Conservation (phyloP, 805 yeast species). For the Teunomyces atbi region DNA sequence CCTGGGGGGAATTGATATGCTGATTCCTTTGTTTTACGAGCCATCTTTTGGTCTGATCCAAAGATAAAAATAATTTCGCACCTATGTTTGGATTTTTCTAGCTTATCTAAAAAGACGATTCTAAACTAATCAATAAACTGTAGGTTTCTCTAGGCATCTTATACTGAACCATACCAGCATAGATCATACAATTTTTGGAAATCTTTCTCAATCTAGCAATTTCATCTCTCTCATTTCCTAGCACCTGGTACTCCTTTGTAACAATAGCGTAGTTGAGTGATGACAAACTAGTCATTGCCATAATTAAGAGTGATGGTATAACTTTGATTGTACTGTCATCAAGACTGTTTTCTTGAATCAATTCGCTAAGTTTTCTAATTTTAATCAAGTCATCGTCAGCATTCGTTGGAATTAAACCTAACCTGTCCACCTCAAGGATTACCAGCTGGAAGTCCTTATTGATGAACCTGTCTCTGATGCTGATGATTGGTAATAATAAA, state of each 20-base stretch:
- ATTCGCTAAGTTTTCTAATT: conserved; percentile 66
- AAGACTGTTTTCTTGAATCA: conserved; percentile 52
- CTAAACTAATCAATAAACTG: conserved; percentile 64
- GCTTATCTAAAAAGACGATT: conserved; percentile 33
- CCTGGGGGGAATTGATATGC: conserved; percentile 18
- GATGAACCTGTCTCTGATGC: conserved; percentile 61
- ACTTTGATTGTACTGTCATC: conserved; percentile 75
- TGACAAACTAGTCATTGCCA: conserved; percentile 76
- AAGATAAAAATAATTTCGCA: not conserved
- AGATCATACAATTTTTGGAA: conserved; percentile 87
- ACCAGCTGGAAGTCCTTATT: conserved; percentile 58
- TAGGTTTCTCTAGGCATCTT: conserved; percentile 87
- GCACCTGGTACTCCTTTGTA: conserved; percentile 42
- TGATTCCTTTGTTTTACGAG: conserved; percentile 1
- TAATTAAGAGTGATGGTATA: conserved; percentile 74
- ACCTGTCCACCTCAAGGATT: conserved; percentile 51
- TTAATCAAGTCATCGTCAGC: conserved; percentile 49
- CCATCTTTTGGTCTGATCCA: not conserved
- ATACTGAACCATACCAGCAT: conserved; percentile 92
- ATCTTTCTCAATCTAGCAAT: conserved; percentile 51
- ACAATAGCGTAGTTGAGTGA: conserved; percentile 49
- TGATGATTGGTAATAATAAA: conserved; percentile 62
- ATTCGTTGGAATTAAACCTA: conserved; percentile 65
- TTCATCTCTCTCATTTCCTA: conserved; percentile 51
- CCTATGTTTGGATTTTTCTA: not conserved